Conservation (phyloP, 768 basidiomycete genomes). For the Lactifluus hygrophoroides region DNA sequence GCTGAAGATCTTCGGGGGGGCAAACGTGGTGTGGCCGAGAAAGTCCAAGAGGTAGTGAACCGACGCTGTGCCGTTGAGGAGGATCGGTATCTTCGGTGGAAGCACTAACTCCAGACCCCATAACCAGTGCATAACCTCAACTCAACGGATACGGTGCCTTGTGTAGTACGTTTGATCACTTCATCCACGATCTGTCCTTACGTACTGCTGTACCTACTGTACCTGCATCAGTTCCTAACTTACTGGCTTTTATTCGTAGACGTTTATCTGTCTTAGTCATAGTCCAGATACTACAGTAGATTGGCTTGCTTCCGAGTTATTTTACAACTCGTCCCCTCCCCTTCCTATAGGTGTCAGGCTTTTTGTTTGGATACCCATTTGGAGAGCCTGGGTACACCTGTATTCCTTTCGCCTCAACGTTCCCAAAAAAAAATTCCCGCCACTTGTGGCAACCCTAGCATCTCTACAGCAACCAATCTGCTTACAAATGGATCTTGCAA, state of each 20-base stretch:
- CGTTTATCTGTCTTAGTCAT: not conserved
- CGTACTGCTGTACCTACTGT: not conserved
- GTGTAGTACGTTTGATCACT: not conserved
- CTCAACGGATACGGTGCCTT: too few relatives aligned
- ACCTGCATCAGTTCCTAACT: not conserved
- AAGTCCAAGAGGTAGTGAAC: constrained; percentile 65
- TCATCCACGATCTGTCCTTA: not conserved
- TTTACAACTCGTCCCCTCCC: not conserved
- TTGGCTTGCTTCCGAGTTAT: not conserved
- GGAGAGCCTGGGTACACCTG: not conserved
- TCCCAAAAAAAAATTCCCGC: not conserved
- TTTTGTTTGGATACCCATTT: not conserved
- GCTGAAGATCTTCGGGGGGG: constrained; percentile 41
- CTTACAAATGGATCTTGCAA: not conserved
- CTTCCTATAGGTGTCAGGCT: not conserved
- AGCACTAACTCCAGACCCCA: constrained; percentile 25
- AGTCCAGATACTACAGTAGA: not conserved
- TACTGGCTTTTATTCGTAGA: not conserved
- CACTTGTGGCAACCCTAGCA: not conserved
- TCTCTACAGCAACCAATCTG: not conserved
- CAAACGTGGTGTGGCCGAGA: constrained; percentile 60
- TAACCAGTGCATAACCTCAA: too few relatives aligned
- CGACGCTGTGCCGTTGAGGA: constrained; percentile 57
- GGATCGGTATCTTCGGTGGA: constrained; percentile 52
- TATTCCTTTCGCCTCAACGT: not conserved